phyloP scores from a whole-genome alignment of 441 rosid genomes.

The Corymbia calophylla region DNA sequence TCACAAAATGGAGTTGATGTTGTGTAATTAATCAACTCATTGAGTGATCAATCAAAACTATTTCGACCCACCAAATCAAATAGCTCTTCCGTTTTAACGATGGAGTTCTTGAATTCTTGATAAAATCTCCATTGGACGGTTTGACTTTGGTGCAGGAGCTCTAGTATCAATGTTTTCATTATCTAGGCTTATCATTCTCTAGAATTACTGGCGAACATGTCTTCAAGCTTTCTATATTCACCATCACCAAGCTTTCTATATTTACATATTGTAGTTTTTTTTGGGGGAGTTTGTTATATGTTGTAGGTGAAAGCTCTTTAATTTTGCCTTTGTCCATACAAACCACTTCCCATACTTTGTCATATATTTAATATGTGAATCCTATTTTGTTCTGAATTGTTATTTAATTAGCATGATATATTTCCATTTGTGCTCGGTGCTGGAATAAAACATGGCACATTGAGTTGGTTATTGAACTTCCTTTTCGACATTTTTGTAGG shows the following conservation, averaged over 20 bases:
- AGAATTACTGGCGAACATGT: too few relatives aligned
- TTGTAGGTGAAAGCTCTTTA: background rate
- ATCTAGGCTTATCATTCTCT: background rate
- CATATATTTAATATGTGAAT: background rate
- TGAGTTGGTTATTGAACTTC: too few relatives aligned
- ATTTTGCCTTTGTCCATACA: background rate
- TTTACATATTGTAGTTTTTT: too few relatives aligned
- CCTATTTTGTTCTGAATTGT: too few relatives aligned
- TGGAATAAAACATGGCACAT: too few relatives aligned
- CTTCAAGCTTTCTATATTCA: too few relatives aligned
- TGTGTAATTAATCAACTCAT: background rate
- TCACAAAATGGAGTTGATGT: background rate
- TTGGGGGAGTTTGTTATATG: background rate
- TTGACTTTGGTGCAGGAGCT: background rate
- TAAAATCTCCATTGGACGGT: background rate
- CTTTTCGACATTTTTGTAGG: background rate
- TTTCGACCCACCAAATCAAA: background rate
- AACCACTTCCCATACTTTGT: background rate
- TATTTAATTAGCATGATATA: background rate
- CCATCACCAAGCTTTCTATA: background rate
- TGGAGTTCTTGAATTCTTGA: background rate
- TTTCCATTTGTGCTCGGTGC: background rate
- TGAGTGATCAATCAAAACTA: background rate
- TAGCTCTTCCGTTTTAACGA: background rate
- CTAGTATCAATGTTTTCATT: background rate